Evolutionary conservation across 1,284 basidiomycete species (phyloP), one percentile per base, ranked within the genome.

Genomic region (Malassezia nana): DNA sequence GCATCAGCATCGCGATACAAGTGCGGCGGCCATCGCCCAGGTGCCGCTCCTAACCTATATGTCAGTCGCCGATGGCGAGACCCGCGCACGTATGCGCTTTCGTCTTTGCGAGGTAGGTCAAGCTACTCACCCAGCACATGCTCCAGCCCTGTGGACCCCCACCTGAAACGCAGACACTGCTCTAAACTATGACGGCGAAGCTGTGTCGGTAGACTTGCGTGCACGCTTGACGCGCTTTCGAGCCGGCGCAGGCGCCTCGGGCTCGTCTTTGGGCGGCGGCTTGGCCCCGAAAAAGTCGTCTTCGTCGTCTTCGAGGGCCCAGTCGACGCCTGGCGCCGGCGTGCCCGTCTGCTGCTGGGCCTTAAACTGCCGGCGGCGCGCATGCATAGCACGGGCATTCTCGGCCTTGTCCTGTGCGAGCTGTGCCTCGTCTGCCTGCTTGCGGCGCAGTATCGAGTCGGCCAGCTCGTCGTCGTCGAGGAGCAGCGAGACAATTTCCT

Each of bases 71-170:
- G 92, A 98, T 60, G 89, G 90, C 10, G 89, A 96, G 76, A 81
- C 85, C 38, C 84, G 85, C 57, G 91, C 87, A 2, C 79, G 92
- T 48, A 80, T 85, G n/a, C 88, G 83, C 70, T 96, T 95, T 74
- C 92, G 98, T 77, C 84, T 92, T 81, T 84, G 86, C 3, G 90
- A 96, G 84, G 91, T 92, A 63, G 56, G 83, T 75, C 30, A 15
- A 7, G 24, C 28, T 26, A 39, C 24, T 38, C 16, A 28, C 16
- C n/a, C 67, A 95, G 90, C 83, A 85, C 58, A 95, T 96, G 91
- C 79, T 98, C 38, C 91, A 96, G 74, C 92, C 92, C n/a, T 96
- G 89, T 69, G 92, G 91, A 0, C 89, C 89, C 35, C 91, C 92
- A 20, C 92, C 91, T 2, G 81, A 82, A 42, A 92, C 20, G 31